These are phyloP conservation scores for Akebia trifoliata DNA, from an alignment of 164 flowering plant genomes.

Conservation along the genomic window DNA sequence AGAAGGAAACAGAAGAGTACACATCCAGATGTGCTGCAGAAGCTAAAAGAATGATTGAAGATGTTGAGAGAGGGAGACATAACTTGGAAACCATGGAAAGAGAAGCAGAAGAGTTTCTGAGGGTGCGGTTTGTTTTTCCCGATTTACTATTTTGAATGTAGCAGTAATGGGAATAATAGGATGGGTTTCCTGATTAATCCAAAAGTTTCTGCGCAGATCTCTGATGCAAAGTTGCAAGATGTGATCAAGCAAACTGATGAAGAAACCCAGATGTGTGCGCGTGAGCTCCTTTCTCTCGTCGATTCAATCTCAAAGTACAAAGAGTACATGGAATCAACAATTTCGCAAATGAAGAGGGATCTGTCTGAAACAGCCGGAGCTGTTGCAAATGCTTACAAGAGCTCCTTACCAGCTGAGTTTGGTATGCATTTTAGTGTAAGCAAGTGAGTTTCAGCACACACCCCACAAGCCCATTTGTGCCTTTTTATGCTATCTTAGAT, in stretches of 20 bases:
- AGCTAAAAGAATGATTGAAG: constrained; percentile 41
- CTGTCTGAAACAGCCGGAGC: constrained; percentile 41
- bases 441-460: constrained; percentile 9
- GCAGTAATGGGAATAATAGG: no score
- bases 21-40: constrained; percentile 43
- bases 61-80: constrained; percentile 38
- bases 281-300: constrained; percentile 50
- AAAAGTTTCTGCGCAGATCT: constrained; percentile 33
- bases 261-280: constrained; percentile 52
- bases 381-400: constrained; percentile 41
- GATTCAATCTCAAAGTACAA: constrained; percentile 66
- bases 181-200: neutral
- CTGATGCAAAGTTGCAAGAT: constrained; percentile 47
- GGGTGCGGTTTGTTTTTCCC: constrained; percentile 31
- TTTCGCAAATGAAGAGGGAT: constrained; percentile 43
- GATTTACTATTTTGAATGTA: neutral
- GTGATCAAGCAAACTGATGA: constrained; percentile 43
- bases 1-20: constrained; percentile 55
- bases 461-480: no score
- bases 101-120: constrained; percentile 54
- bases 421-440: constrained; percentile 7
- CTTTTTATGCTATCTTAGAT: no score
- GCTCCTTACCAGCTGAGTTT: constrained; percentile 29
- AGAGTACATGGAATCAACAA: constrained; percentile 47
- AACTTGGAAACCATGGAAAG: constrained; percentile 40